phyloP scores from a whole-genome alignment of 2,329 filamentous ascomycete species.

The Chrysoporthe deuterocubensis region DNA sequence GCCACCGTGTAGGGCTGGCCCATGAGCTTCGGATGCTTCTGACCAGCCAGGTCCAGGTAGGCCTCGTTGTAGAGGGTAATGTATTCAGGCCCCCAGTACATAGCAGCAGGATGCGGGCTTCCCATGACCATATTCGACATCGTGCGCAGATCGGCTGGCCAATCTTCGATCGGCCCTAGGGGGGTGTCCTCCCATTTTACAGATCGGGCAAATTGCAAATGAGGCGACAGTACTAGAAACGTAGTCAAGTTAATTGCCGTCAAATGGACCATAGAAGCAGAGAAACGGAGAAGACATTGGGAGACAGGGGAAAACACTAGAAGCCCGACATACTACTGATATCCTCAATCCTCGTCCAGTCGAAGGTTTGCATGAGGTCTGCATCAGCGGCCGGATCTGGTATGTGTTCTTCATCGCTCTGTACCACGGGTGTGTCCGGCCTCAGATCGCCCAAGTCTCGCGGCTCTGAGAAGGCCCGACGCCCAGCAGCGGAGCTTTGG shows the following conservation, averaged over 20 bases:
- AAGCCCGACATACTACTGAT: constrained; percentile 9
- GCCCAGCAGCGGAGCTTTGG: neutral
- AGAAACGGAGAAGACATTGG: neutral
- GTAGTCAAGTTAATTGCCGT: neutral
- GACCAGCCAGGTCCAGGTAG: constrained; percentile 64
- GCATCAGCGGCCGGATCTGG: neutral
- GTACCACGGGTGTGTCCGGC: constrained; percentile 30
- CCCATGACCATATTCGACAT: constrained; percentile 86
- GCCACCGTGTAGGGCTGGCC: constrained; percentile 70
- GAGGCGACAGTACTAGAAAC: constrained; percentile 65
- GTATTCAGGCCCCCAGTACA: constrained; percentile 74
- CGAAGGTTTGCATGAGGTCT: constrained; percentile 58
- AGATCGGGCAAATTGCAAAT: constrained; percentile 74
- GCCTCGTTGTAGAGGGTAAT: constrained; percentile 75
- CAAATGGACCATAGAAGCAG: neutral
- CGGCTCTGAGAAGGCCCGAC: constrained; percentile 34
- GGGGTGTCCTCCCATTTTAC: constrained; percentile 75
- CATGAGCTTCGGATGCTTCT: constrained; percentile 77
- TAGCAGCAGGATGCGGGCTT: constrained; percentile 72
- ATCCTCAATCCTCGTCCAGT: constrained; percentile 73
- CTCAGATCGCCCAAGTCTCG: constrained; percentile 31
- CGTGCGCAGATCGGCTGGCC: constrained; percentile 71
- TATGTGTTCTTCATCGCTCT: constrained; percentile 8
- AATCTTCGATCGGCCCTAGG: constrained; percentile 75
- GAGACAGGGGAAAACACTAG: neutral